Evolutionary conservation across 495 filamentous ascomycete species (phyloP), one percentile per base, ranked within the genome.

Genomic region (Pyrenopolyporus hunteri): DNA sequence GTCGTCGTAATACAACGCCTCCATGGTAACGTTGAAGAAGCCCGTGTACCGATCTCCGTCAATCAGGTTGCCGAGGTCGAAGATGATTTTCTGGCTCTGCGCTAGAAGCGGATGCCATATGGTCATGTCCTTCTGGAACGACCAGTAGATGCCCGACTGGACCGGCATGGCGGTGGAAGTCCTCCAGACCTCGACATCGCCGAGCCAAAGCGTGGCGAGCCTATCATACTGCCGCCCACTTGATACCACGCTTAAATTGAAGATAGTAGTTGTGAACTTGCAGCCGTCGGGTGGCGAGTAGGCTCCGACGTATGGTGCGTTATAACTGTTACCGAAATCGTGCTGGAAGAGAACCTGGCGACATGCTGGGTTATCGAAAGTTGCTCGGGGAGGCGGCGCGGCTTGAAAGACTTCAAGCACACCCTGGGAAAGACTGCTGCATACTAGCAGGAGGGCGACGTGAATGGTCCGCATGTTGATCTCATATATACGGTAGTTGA

Each of bases 111-210:
- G 73, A 11, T 88, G 77, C 72, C 86, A 93, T 52, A 86, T 78
- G 0, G 89, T 88, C 84, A 93, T 87, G 61, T 96, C 92, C 71
- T 96, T 96, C 53, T 87, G 77, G 55, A 94, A 93, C 2, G 87
- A 88, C 87, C 81, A 84, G 40, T 71, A 67, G 35, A 95, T 93
- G 1, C 92, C 91, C 0, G 73, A 74, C 37, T 80, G 78, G 0
- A 84, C 90, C 2, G 92, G 92, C 73, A 96, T 89, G 0, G 91
- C 91, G 4, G 92, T 97, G 9, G 90, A 93, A 2, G 92, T 95
- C 19, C 92, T 79, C 77, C 88, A 94, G 2, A 97, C 80, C 70
- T 96, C 92, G 14, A 83, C 83, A 70, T 93, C 89, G 11, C 86
- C 88, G 44, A 96, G 77, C 62, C 89, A 96, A 82, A 96, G 86